Conservation (phyloP, 2,329 filamentous ascomycete genomes). For the Ramularia collo-cygni region DNA sequence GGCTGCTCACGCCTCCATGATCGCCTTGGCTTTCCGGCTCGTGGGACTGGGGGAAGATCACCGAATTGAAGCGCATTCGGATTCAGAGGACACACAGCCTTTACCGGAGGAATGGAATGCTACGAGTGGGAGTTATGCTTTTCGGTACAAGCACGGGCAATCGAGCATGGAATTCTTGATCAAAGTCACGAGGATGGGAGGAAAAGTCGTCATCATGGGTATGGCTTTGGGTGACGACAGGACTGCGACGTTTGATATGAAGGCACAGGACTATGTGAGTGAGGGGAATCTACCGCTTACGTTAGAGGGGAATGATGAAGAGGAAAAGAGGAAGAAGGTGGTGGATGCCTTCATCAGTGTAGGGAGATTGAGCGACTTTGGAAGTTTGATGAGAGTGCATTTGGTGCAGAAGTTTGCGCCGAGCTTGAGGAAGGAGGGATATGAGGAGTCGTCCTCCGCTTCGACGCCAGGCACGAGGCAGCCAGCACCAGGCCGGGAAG, state of each 20-base stretch:
- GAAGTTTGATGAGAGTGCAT: conserved; percentile 64
- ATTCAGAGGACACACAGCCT: conserved; percentile 46
- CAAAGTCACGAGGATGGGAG: conserved; percentile 73
- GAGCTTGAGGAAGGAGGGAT: conserved; percentile 68
- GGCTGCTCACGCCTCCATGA: conserved; percentile 76
- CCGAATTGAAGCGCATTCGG: conserved; percentile 41
- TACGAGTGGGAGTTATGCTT: conserved; percentile 62
- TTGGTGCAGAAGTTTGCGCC: conserved; percentile 82
- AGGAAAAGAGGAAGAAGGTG: conserved; percentile 38
- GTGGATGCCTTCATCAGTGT: conserved; percentile 66
- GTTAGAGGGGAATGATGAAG: conserved; percentile 19
- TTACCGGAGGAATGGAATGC: conserved; percentile 78
- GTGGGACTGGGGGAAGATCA: conserved; percentile 80
- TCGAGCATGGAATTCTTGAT: conserved; percentile 79
- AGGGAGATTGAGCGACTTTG: conserved; percentile 60
- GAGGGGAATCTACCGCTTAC: conserved; percentile 49
- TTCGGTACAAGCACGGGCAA: conserved; percentile 80
- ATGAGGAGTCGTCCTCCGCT: conserved; percentile 51
- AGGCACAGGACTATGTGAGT: conserved; percentile 67
- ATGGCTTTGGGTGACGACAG: conserved; percentile 74
- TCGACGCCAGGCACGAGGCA: conserved; percentile 6
- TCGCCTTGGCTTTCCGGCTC: conserved; percentile 70
- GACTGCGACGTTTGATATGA: conserved; percentile 70
- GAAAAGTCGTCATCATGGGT: conserved; percentile 76
- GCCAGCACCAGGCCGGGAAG: conserved; percentile 21